phyloP scores from a whole-genome alignment of 176 grass and related monocot species.

The Canna indica region DNA sequence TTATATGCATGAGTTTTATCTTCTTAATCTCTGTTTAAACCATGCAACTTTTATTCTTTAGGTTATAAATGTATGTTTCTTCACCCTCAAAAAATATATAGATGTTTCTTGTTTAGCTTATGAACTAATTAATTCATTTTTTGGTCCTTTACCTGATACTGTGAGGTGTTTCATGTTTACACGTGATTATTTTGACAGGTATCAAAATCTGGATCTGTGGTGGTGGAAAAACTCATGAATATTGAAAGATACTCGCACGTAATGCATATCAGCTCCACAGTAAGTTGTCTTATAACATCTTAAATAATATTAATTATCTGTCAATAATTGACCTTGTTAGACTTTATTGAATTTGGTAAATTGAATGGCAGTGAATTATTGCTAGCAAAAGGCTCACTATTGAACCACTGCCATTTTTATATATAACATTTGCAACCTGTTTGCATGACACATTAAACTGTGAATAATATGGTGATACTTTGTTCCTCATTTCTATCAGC shows the following conservation, averaged over 20 bases:
- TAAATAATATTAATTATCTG: neutral
- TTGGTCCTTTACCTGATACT: no score
- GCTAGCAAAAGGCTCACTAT: neutral
- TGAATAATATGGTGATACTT: no score
- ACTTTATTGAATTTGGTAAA: no score
- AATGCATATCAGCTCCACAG: slow-evolving; percentile 96
- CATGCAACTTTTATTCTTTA: neutral
- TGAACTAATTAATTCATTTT: neutral
- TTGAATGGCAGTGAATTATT: neutral
- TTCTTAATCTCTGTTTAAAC: no score
- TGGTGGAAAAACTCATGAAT: slow-evolving; percentile 88
- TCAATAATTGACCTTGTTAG: no score
- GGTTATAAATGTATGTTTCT: no score
- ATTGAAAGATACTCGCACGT: slow-evolving; percentile 87
- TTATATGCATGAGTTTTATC: no score
- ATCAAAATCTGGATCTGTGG: slow-evolving; percentile 75
- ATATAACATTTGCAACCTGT: no score
- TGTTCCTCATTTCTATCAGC: no score
- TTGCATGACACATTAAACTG: no score
- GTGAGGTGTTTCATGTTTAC: neutral
- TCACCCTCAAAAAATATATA: no score
- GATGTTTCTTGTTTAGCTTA: neutral
- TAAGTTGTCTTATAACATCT: slow-evolving; percentile 25
- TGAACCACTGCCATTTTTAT: no score
- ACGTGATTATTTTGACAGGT: slow-evolving; percentile 31